Percentiles rank a stretch among this genome's conserved stretches.
phyloP scores from a whole-genome alignment of 768 basidiomycete genomes.

The Termitomyces sp. region DNA sequence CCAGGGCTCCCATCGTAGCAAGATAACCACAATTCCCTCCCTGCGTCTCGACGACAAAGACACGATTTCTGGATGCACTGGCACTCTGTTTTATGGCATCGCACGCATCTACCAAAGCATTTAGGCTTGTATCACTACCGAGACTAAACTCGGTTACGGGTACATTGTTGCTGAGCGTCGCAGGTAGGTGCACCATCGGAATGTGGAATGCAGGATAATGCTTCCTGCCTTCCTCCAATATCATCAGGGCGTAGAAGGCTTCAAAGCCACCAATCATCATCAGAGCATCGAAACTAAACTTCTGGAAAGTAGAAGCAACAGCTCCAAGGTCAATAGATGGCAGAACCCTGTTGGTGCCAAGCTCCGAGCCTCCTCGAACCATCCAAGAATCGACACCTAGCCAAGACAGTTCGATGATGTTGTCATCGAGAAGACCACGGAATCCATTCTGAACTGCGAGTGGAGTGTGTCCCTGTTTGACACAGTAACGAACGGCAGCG shows the following conservation, averaged over 20 bases:
- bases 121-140: constrained; percentile 96
- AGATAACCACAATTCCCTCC: constrained; percentile 96
- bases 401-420: constrained; percentile 85
- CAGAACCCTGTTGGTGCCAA: constrained; percentile 90
- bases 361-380: constrained; percentile 92
- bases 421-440: constrained; percentile 88
- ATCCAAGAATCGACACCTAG: constrained; percentile 97
- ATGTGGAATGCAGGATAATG: constrained; percentile 91
- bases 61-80: constrained; percentile 90
- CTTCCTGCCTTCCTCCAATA: constrained; percentile 75
- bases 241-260: constrained; percentile 75
- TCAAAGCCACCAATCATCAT: constrained; percentile 97
- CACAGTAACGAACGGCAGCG: constrained; percentile 89
- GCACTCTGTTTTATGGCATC: constrained; percentile 99
- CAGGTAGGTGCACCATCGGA: constrained; percentile 93
- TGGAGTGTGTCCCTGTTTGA: constrained; percentile 89
- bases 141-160: constrained; percentile 95
- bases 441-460: constrained; percentile 95
- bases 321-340: constrained; percentile 85
- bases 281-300: constrained; percentile 72
- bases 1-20: constrained; percentile 91
- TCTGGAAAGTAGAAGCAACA: constrained; percentile 88
- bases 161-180: constrained; percentile 97
- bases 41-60: constrained; percentile 98
- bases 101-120: constrained; percentile 94